Conservation (phyloP, 1,139 yeast genomes). For the Chernovozyma aurita region DNA sequence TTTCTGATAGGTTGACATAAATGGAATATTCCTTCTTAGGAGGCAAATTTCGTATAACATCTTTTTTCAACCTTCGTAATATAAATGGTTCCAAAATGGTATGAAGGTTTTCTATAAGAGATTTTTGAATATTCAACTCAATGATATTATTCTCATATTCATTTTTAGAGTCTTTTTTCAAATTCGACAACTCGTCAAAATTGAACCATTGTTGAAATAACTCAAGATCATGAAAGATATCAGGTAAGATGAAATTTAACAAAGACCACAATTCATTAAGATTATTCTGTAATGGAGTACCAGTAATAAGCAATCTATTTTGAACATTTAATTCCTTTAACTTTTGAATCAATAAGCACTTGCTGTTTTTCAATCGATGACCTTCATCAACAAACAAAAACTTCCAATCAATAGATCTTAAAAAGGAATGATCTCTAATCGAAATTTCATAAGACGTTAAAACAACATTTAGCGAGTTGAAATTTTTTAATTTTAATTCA, state of each 20-base stretch:
- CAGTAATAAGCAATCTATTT: constrained; percentile 77
- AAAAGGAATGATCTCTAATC: constrained; percentile 55
- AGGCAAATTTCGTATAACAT: constrained; percentile 66
- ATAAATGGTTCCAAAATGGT: constrained; percentile 85
- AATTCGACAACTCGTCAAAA: constrained; percentile 51
- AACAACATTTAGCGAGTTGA: constrained; percentile 38
- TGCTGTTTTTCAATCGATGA: constrained; percentile 79
- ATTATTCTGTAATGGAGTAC: constrained; percentile 92
- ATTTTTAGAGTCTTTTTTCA: constrained; percentile 31
- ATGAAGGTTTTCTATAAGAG: constrained; percentile 72
- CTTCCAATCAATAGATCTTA: constrained; percentile 63
- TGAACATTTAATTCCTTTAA: constrained; percentile 62
- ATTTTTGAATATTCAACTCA: constrained; percentile 58
- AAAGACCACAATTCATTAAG: constrained; percentile 87
- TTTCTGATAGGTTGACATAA: constrained; percentile 60
- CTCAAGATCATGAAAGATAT: constrained; percentile 84
- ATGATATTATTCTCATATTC: constrained; percentile 38
- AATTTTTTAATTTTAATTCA: constrained; percentile 20
- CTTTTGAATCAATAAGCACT: constrained; percentile 67
- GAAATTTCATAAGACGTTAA: constrained; percentile 82
- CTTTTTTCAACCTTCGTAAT: constrained; percentile 71
- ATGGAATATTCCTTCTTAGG: constrained; percentile 86
- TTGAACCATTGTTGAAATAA: constrained; percentile 94
- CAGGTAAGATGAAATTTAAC: constrained; percentile 84
- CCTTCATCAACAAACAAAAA: constrained; percentile 95